Base-by-base conservation (phyloP, 2,329 filamentous ascomycete species). In the Trichophyton verrucosum region DNA sequence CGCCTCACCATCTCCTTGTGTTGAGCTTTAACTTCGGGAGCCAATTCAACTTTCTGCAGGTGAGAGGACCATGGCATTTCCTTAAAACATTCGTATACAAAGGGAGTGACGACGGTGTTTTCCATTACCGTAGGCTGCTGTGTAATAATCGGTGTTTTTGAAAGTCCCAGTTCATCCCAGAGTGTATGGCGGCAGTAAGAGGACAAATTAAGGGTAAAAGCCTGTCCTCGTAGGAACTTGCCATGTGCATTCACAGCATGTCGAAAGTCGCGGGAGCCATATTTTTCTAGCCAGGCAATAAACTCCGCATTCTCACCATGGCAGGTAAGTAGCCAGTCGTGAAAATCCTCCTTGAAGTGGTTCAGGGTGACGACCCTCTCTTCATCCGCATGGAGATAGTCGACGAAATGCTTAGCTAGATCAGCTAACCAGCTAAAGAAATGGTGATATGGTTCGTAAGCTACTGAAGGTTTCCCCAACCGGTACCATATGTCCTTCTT, bases 381-480 rank as follows among this genome's bases (percentile, higher is more conserved):
- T 9, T 65, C 57, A 1, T 63, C 58, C 3, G 51, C 51, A 5
- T 67, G 58, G 56, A 87, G 75, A 65, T 81, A 94, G 63, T 91
- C 86, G 1, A 91, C 77, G 24, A 87, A 80, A 66, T 90, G 84
- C 68, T 91, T 92, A 0, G 81, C 78, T 0, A 94, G 74, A 59
- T 86, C 80, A 0, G 83, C 86, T 0, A 91, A 72, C 88, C 88
- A 94, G 0, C 85, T 62, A 63, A 90, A 92, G 0, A 82, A 78
- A 0, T 73, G 57, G 62, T 85, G 81, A 66, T 86, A 91, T 1
- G 82, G 74, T 9, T 63, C 64, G 66, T 94, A 95, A 42, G 85
- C 83, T 0, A 64, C 30, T 0, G 83, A 76, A 0, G 89, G 86
- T 0, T 61, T 64, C 1, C 67, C 67, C 0, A 95, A 71, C 8